A percentile compares a stretch with the other conserved stretches of the same genome.
Evolutionary conservation across 495 filamentous ascomycete species (phyloP).

Genomic region (Staphylotrichum tortipilum): DNA sequence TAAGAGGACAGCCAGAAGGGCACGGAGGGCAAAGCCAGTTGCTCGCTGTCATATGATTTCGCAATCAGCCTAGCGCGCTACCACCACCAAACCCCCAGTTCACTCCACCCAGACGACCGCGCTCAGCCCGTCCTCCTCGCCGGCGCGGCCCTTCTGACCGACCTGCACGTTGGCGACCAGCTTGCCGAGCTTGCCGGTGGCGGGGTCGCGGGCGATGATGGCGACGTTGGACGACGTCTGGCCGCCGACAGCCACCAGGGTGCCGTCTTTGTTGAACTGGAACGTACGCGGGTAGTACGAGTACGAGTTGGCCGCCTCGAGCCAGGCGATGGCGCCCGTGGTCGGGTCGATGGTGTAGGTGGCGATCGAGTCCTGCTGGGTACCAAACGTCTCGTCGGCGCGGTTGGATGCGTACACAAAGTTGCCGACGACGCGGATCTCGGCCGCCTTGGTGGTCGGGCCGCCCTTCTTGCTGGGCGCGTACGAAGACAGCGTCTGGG

Average conservation of each 20-base stretch:
- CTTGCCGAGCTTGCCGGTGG: conserved; percentile 48
- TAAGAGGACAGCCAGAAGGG: too few relatives aligned
- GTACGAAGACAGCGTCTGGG: conserved; percentile 33
- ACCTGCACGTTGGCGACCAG: conserved; percentile 34
- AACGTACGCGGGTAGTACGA: conserved; percentile 49
- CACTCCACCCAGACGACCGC: conserved; percentile 39
- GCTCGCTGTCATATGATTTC: too few relatives aligned
- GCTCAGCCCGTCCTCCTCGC: conserved; percentile 39
- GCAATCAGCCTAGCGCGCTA: too few relatives aligned
- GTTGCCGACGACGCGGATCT: conserved; percentile 33
- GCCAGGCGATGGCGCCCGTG: conserved; percentile 28
- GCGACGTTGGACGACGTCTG: conserved; percentile 55
- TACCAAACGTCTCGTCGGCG: conserved; percentile 36
- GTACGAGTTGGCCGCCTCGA: conserved; percentile 35
- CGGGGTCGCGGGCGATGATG: conserved; percentile 47
- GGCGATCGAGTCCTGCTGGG: conserved; percentile 32
- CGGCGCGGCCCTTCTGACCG: conserved; percentile 31
- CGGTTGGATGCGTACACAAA: conserved; percentile 37
- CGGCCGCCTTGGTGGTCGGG: conserved; percentile 34
- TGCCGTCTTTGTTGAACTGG: conserved; percentile 52
- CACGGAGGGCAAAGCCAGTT: too few relatives aligned
- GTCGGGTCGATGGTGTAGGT: conserved; percentile 26
- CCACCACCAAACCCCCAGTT: too few relatives aligned
- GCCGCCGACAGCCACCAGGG: conserved; percentile 54
- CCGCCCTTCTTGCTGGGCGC: conserved; percentile 26